Base-by-base conservation (phyloP, 2,329 filamentous ascomycete species). In the Ophiocordyceps camponoti-leonardi region DNA sequence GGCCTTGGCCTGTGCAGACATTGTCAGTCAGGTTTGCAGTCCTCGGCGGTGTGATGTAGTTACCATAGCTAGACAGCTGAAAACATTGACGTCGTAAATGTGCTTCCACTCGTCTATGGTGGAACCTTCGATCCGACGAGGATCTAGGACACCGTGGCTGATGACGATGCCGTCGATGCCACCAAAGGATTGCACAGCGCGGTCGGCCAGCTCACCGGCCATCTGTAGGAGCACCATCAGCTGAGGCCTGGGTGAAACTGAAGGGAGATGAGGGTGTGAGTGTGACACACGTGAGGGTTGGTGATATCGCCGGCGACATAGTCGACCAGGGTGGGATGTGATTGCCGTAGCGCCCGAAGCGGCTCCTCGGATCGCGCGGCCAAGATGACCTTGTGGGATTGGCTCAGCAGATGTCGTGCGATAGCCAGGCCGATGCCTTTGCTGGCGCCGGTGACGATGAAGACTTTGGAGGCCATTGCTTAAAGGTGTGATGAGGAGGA, bases 81-180 rank as follows among this genome's bases (percentile, higher is more conserved):
- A 87, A 53, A 96, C 78, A 59, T 96, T 96, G 49, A 86, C 69
- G 53, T 94, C 81, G 61, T 86, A 95, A 10, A 74, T 68, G 2
- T 66, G 63, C 55, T 78, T 81, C 85, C 88, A 95, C 49, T 83
- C 80, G 35, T 83, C 77, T 0, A 78, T 57, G n/a, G 75, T 73
- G 16, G 73, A 71, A 46, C 90, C 75, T 4, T 67, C 77, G 41
- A 96, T 66, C 44, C 75, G 77, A 40, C 93, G 79, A 1, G 86
- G 83, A n/a, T 78, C 73, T 41, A 98, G 65, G 1, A 79, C 69
- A 19, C 87, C 88, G 58, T 98, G 92, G 61, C 96, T 96, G 49
- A 96, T 67, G 13, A 98, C 77, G 41, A 98, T 60, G 1, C 80
- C 83, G 58, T 98, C 87, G 5, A 98, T 64, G 43, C 67, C 69